Evolutionary conservation across 768 basidiomycete genomes (phyloP), one percentile per base, ranked within the genome.

Genomic region (Lactifluus volemus): DNA sequence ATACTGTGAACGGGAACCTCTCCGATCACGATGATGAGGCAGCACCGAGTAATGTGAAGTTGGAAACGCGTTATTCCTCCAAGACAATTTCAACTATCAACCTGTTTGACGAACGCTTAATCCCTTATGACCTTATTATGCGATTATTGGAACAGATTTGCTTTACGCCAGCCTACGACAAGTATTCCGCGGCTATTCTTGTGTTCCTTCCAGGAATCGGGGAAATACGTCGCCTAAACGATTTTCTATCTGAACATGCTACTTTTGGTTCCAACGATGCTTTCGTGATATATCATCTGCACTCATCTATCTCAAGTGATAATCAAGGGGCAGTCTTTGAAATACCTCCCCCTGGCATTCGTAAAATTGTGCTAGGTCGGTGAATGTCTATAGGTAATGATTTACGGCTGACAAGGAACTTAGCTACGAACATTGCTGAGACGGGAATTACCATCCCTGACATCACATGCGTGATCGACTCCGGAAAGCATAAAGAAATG

Each of bases 401-500:
- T 39, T 32, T 17, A 17, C 15, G 34, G 38, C 54, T 64, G 30
- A 65, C 45, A 17, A 39, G 47, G 11, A 29, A 59, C 57, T 17
- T 63, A 92, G 90, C 90, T 3, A 92, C 92, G 38, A 92, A 96
- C 69, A 92, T 95, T 67, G 89, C 92, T 15, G 96, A 99, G 73
- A 99, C 96, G 14, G 96, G 96, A 67, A 91, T 99, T 57, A 99
- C 97, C 1, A 99, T 99, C 58, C 96, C 96, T 6, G 97, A 99
- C 67, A 90, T 97, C 61, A 96, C 94, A 9, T 94, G 92, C 66
- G 96, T 98, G 25, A 92, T 98, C 61, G 96, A 99, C 69, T 83
- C 86, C 0, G 94, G 95, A 51, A 93, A 90, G 68, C 93, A 97
- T 70, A 81, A 92, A 65, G 94, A 97, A 75, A 97, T 97, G 88